Evolutionary conservation across 108 stramenopile species (phyloP).

Genomic region (Nannochloropsis gaditana): DNA sequence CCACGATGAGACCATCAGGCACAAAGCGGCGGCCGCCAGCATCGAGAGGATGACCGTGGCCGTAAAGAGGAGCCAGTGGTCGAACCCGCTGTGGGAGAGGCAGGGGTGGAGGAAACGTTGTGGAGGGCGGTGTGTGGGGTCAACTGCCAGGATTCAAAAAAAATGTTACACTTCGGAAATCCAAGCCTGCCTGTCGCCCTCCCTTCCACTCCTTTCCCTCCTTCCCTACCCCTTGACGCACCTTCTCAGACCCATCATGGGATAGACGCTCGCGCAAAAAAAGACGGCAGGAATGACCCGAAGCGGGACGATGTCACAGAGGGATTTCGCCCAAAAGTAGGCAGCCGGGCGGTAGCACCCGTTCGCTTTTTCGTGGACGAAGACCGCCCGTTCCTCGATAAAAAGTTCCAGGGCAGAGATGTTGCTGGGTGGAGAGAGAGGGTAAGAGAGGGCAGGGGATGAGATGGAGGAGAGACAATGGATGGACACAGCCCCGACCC

Average conservation of each 20-base stretch:
- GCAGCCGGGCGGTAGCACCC: constrained; percentile 16
- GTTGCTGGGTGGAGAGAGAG: not conserved
- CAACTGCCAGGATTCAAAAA: too few relatives aligned
- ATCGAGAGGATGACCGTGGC: not conserved
- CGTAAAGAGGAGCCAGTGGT: not conserved
- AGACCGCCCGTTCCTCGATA: not conserved
- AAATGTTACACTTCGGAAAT: too few relatives aligned
- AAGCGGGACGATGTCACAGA: not conserved
- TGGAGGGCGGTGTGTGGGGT: not conserved
- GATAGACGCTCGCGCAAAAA: not conserved
- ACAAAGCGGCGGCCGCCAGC: not conserved
- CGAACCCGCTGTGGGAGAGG: constrained; percentile 19
- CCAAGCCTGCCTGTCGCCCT: not conserved
- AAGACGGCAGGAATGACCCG: not conserved
- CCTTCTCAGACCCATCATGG: not conserved
- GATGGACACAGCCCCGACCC: not conserved
- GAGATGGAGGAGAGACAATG: not conserved
- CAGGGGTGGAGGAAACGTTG: not conserved
- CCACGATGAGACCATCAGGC: not conserved
- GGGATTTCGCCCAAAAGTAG: not conserved
- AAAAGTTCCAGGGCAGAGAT: not conserved
- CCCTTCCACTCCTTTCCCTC: not conserved
- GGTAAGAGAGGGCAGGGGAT: not conserved
- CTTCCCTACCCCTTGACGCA: not conserved
- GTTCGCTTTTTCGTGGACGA: not conserved